Evolutionary conservation across 495 filamentous ascomycete genomes (phyloP), one percentile per base, ranked within the genome.

Genomic region (Tuber magnatum): DNA sequence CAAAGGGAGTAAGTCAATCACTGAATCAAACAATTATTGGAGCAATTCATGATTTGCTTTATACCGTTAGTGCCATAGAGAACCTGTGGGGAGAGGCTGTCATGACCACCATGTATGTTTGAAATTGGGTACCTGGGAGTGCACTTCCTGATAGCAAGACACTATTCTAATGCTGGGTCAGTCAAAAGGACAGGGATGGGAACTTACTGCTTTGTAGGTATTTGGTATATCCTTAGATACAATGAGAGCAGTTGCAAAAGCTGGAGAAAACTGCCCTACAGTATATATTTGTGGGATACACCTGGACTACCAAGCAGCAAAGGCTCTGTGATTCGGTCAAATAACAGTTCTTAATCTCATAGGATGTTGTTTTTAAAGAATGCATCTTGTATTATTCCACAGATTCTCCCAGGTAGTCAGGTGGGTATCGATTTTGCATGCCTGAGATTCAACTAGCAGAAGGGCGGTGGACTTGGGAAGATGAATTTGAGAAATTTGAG

Each of bases 221-320:
- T 40, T 8, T 71, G 24, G 74, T 70, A 6, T 75, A 73, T 69
- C 70, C 32, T 35, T 40, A 73, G 24, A 24, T 75, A 24, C 74
- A 28, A 1, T 35, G 48, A 18, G 69, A 75, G 38, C 24, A 40
- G 22, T 0, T 1, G 10, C 56, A 44, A 28, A 75, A 75, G 12
- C 28, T 71, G 5, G 74, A 73, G 20, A 38, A 20, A 18, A 20
- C 35, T 12, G n/a, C 69, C 5, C 7, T 1, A 10, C 20, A 38
- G 39, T 42, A 41, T 38, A 72, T 75, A 3, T 61, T 75, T 14
- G 24, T 75, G 0, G 74, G 69, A 8, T 75, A 73, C 3, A 46
- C 3, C 1, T 1, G 4, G 5, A 44, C 74, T 18, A 22, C 38
- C 0, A 73, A 75, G 14, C 10, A 22, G 2, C 73, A 75, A 9